Base-by-base conservation (phyloP, 2,329 filamentous ascomycete genomes). In the Scedosporium dehoogii region DNA sequence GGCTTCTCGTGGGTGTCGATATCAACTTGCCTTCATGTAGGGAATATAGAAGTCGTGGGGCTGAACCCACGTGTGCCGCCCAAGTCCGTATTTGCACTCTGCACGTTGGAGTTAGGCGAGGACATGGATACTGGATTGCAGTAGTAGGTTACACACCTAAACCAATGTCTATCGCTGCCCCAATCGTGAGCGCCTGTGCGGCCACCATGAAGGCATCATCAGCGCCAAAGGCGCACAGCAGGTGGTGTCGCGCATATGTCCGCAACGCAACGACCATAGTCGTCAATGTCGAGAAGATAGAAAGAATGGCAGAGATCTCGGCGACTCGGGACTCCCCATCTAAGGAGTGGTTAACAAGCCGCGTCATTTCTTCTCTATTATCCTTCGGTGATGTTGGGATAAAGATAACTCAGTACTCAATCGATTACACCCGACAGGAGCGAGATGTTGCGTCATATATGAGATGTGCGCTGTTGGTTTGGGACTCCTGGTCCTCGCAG, bases 11-110 rank as follows among this genome's bases (percentile, higher is more conserved):
- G n/a, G n/a, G n/a, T n/a, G n/a, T n/a, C n/a, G n/a, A n/a, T 25
- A 42, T 5, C 3, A n/a, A 44, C 21, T 51, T 61, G 68, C 67
- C 66, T 70, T 67, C 63, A 69, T 65, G 23, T 68, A 65, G 2
- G 66, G 62, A 2, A 67, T 33, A 6, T 63, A 44, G 57, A 69
- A 63, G 23, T 67, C 63, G 0, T 59, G 33, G 14, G 67, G 55
- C 16, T 68, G 62, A 4, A 64, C 62, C 48, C 65, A 65, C 1
- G 61, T 64, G 23, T 70, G 69, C 21, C 59, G 66, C 23, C 69
- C 70, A 16, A 70, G 63, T 6, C 69, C 70, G 58, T 64, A 67
- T 55, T 62, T 64, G 16, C 63, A 63, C 58, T 71, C 70, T 71
- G 33, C 18, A 5, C n/a, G 27, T 25, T 41, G 42, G n/a, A 38